A percentile compares a stretch with the other conserved stretches of the same genome.
phyloP scores from a whole-genome alignment of 495 filamentous ascomycete genomes.

The Hypoxylon fragiforme region DNA sequence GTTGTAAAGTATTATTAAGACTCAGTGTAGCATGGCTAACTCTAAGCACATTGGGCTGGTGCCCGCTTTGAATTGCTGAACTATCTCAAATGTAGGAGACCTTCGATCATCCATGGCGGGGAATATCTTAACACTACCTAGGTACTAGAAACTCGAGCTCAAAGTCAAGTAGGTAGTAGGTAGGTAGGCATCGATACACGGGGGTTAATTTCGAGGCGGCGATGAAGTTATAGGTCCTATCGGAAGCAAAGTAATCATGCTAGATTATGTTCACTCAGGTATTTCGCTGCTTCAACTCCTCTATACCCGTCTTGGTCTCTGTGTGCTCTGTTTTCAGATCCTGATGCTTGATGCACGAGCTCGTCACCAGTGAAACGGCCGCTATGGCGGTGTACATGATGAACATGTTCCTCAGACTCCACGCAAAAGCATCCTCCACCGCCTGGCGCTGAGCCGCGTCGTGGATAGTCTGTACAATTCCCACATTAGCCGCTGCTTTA shows the following conservation, averaged over 20 bases:
- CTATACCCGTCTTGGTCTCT: slow-evolving; percentile 61
- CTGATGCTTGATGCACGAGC: slow-evolving; percentile 56
- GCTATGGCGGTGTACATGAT: slow-evolving; percentile 56
- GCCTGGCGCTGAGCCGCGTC: slow-evolving; percentile 50
- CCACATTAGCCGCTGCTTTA: slow-evolving; percentile 55
- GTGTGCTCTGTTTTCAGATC: slow-evolving; percentile 61
- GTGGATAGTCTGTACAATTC: slow-evolving; percentile 49
- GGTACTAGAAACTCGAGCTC: too few species aligned
- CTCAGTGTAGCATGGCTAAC: too few species aligned
- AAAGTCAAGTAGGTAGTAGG: too few species aligned
- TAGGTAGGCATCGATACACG: too few species aligned
- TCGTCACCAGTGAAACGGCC: slow-evolving; percentile 53
- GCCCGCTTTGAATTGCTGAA: too few species aligned
- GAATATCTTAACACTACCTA: too few species aligned
- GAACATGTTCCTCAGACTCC: slow-evolving; percentile 62
- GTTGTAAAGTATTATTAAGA: too few species aligned
- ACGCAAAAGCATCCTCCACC: slow-evolving; percentile 59
- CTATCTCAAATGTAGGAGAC: too few species aligned
- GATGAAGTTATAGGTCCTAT: too few species aligned
- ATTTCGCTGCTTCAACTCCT: slow-evolving; percentile 28
- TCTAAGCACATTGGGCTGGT: too few species aligned
- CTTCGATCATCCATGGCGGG: too few species aligned
- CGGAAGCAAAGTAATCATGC: background rate
- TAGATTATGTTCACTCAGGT: background rate
- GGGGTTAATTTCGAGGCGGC: too few species aligned